Base-by-base conservation (phyloP, 805 yeast genomes). In the Diddensiella transvaalensis region DNA sequence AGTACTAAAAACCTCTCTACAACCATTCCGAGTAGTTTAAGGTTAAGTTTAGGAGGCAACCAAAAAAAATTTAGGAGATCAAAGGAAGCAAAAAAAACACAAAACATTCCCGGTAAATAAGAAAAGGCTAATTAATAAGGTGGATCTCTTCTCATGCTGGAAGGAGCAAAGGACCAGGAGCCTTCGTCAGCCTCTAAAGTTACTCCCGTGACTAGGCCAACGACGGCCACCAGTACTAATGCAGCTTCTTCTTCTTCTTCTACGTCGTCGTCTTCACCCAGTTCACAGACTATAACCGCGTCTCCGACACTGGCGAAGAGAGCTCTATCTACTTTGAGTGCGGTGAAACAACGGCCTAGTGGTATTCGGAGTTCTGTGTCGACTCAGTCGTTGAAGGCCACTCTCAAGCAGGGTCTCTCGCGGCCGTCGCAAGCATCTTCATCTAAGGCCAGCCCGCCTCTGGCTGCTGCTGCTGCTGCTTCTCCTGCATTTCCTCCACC, bases 371-470 rank as follows among this genome's bases (percentile, higher is more conserved):
- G 42, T 15, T 46, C 53, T 18, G n/a, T 49, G 19, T 46, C 50
- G 5, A 36, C 49, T 6, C 47, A 40, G 13, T 49, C 53, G 33
- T 49, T 49, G 36, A 44, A 44, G 21, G 38, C 50, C 17, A 47
- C 52, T 6, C 37, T 49, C 32, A 44, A 41, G 38, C 19, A 43
- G 18, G 40, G 47, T 26, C 13, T 41, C n/a, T 41, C 44, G 10
- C 26, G 32, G 13, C 44, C 22, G 18, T 22, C 18, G 13, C 15
- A 17, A 35, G 8, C 21, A 13, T 18, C 38, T 10, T 10, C 38
- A 8, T 8, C 17, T 17, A 35, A 35, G 21, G 13, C 11, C 13
- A 26, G 13, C 13, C n/a, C n/a, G n/a, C n/a, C n/a, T n/a, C n/a
- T n/a, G n/a, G n/a, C n/a, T n/a, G n/a, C n/a, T n/a, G n/a, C n/a